Evolutionary conservation across 768 basidiomycete genomes (phyloP), one percentile per base, ranked within the genome.

Genomic region (Solioccasus polychromus): DNA sequence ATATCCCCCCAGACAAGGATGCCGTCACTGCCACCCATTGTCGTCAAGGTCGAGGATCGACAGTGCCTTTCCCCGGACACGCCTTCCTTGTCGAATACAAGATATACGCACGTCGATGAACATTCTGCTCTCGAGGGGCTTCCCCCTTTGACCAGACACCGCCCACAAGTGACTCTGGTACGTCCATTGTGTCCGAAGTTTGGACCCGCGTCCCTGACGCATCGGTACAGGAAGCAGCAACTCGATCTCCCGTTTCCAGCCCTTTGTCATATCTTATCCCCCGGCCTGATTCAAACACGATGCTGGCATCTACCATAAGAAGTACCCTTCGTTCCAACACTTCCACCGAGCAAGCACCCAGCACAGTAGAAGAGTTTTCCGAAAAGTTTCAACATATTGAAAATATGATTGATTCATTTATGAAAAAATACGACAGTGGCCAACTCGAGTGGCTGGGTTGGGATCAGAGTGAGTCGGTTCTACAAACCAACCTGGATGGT

Each of bases 1-100:
- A 35, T 24, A 39, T 45, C 49, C 0, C 53, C 51, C 2, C 42
- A 45, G 3, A 44, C 44, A 19, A 44, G 63, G 14, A 29, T 54
- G 26, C 52, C 26, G 15, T 67, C 66, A n/a, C 39, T 67, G 24
- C 64, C 64, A 0, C 57, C 59, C 20, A 67, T 65, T 26, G 59
- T 57, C 8, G 51, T 67, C 38, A 65, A 65, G 45, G 22, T 50
- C 10, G 64, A 65, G n/a, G 61, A 61, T 11, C 37, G 37, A 34
- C 44, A 34, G 12, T 44, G 29, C 22, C 11, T 43, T 2, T 48
- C 39, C 0, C 50, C 50, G 15, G 23, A 44, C 23, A 36, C 36
- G 24, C 30, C 39, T 14, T 28, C 43, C 19, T 35, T 24, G 20
- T 19, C 10, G 11, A 14, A 8, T 3, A 30, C 19, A 22, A n/a